A percentile compares a stretch with the other conserved stretches of the same genome.
Conservation (phyloP, 495 filamentous ascomycete species). For the Lophium mytilinum region DNA sequence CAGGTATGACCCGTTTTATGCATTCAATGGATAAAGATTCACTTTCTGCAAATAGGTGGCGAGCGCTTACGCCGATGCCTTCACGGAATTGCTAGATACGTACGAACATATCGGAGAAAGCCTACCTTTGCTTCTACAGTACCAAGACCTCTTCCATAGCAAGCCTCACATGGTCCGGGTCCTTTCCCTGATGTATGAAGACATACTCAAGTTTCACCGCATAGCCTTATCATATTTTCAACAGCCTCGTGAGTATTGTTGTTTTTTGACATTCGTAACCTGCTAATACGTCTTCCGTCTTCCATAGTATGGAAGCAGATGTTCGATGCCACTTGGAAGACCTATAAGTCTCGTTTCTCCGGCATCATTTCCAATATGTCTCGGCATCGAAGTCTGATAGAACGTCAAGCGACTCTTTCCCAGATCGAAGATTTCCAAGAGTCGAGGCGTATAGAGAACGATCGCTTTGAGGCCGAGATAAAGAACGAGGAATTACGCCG, state of each 20-base stretch:
- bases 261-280: not conserved
- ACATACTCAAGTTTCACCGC: conserved; percentile 3
- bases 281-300: not conserved
- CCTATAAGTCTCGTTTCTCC: not conserved
- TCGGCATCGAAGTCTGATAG: not conserved
- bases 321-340: conserved; percentile 4
- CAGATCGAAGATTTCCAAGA: not conserved
- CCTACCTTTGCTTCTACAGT: conserved; percentile 1
- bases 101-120: conserved; percentile 8
- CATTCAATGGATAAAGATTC: not conserved
- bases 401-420: not conserved
- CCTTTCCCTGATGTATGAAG: conserved; percentile 2
- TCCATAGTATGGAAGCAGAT: conserved; percentile 8
- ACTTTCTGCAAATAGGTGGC: not conserved
- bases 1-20: not conserved
- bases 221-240: not conserved
- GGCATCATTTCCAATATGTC: not conserved
- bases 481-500: not conserved
- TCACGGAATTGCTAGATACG: conserved; percentile 1
- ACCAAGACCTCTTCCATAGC: conserved; percentile 1
- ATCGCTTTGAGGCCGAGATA: too few relatives aligned
- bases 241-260: conserved; percentile 27
- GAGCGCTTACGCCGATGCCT: conserved; percentile 3
- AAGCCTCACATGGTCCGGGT: not conserved
- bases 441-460: not conserved